phyloP scores from a whole-genome alignment of 1,139 yeast species.

The Kodamaea ohmeri region DNA sequence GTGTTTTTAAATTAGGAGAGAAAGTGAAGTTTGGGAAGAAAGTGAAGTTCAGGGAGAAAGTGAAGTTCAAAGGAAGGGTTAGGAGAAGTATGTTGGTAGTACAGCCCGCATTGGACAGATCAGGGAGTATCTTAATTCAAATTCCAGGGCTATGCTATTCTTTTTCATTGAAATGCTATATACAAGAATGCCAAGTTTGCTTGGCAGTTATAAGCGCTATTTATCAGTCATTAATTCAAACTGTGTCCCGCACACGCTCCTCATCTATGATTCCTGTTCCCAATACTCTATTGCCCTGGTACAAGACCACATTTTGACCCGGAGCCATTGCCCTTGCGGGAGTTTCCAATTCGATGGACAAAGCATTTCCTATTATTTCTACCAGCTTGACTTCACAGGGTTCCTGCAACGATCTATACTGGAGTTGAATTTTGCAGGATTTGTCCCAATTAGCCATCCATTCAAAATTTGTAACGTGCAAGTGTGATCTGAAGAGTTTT shows the following conservation, averaged over 20 bases:
- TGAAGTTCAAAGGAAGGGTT: too few relatives aligned
- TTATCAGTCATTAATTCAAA: too few relatives aligned
- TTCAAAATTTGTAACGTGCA: constrained; percentile 47
- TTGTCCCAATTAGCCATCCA: constrained; percentile 37
- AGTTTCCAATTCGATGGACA: constrained; percentile 34
- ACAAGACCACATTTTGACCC: constrained; percentile 82
- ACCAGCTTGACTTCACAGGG: constrained; percentile 37
- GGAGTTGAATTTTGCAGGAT: constrained; percentile 30
- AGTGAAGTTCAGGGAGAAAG: not conserved
- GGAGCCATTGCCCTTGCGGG: constrained; percentile 78
- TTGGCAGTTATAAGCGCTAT: not conserved
- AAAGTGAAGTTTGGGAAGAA: not conserved
- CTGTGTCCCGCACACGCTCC: not conserved
- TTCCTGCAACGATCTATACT: constrained; percentile 67
- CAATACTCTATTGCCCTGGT: constrained; percentile 61
- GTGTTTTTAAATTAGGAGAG: not conserved
- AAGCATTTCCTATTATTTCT: constrained; percentile 12
- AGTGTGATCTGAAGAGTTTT: constrained; percentile 46
- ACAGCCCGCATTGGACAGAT: too few relatives aligned
- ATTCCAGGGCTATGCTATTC: too few relatives aligned
- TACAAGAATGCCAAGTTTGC: too few relatives aligned
- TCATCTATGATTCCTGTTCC: constrained; percentile 62
- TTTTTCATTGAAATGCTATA: too few relatives aligned
- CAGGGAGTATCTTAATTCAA: too few relatives aligned
- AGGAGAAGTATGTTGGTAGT: too few relatives aligned